These are phyloP conservation scores for Gelatoporia subvermispora DNA, from an alignment of 768 basidiomycete species.

Conservation along the genomic window DNA sequence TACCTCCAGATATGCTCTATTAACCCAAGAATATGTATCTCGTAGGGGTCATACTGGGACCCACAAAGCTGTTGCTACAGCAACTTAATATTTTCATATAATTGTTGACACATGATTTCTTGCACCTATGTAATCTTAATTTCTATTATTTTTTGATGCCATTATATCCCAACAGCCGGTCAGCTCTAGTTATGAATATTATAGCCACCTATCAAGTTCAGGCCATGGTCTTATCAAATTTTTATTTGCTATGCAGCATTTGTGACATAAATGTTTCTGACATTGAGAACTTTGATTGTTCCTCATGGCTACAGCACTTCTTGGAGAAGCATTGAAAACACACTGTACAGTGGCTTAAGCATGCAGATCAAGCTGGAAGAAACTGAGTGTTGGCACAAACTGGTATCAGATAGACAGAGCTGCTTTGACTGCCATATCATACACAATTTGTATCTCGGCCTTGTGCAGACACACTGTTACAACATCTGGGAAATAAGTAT, in stretches of 20 bases:
- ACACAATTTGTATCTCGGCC: constrained; percentile 35
- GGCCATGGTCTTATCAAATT: no score
- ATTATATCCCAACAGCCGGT: constrained; percentile 18
- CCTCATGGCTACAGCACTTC: no score
- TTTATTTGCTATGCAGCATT: no score
- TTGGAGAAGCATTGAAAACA: constrained; percentile 10
- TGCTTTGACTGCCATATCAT: constrained; percentile 38
- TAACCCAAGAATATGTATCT: constrained; percentile 34
- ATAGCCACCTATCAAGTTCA: constrained; percentile 31
- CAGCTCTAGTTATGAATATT: constrained; percentile 25
- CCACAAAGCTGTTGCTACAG: constrained; percentile 27
- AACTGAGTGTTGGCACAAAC: constrained; percentile 9
- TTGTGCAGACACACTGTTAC: constrained; percentile 1
- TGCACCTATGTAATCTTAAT: constrained; percentile 28
- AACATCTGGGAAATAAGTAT: constrained; percentile 21
- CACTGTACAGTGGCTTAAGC: constrained; percentile 17
- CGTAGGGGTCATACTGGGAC: constrained; percentile 38
- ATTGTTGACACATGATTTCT: constrained; percentile 34
- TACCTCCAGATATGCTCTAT: constrained; percentile 18
- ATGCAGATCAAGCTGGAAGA: constrained; percentile 17
- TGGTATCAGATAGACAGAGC: constrained; percentile 23
- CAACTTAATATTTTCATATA: constrained; percentile 35
- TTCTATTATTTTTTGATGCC: constrained; percentile 23
- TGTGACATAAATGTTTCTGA: no score
- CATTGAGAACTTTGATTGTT: no score